phyloP scores from a whole-genome alignment of 1,139 yeast species.

The Suhomyces terraborum region DNA sequence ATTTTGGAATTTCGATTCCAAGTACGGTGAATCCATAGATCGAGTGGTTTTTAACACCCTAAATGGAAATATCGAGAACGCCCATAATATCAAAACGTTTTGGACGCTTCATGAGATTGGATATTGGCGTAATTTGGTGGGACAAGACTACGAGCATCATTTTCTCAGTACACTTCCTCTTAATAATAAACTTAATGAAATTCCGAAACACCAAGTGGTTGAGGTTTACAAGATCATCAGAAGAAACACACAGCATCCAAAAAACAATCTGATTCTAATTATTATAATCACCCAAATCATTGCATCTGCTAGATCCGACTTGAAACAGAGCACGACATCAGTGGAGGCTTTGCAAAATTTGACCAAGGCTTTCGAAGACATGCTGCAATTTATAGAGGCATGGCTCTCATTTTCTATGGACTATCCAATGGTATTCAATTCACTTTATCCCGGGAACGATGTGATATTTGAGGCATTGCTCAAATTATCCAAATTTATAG shows the following conservation, averaged over 20 bases:
- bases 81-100: conserved; percentile 22
- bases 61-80: conserved; percentile 19
- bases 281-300: conserved; percentile 17
- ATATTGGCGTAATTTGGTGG: conserved; percentile 35
- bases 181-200: conserved; percentile 17
- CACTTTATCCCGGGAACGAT: conserved; percentile 34
- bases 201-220: neutral
- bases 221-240: conserved; percentile 19
- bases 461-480: conserved; percentile 31
- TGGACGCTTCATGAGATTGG: conserved; percentile 32
- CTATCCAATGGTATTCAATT: conserved; percentile 29
- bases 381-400: conserved; percentile 19
- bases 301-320: conserved; percentile 3
- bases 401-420: conserved; percentile 34
- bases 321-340: conserved; percentile 3
- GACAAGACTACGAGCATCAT: conserved; percentile 19
- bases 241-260: conserved; percentile 27
- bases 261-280: conserved; percentile 28
- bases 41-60: conserved; percentile 20
- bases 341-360: conserved; percentile 17
- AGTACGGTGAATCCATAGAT: conserved; percentile 19
- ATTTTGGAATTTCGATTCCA: conserved; percentile 32
- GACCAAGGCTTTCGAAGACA: conserved; percentile 13
- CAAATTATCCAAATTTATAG: conserved; percentile 19
- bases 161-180: conserved; percentile 24